These are phyloP conservation scores for Kwoniella mangroviensis DNA, from an alignment of 768 basidiomycete species.

Conservation along the genomic window DNA sequence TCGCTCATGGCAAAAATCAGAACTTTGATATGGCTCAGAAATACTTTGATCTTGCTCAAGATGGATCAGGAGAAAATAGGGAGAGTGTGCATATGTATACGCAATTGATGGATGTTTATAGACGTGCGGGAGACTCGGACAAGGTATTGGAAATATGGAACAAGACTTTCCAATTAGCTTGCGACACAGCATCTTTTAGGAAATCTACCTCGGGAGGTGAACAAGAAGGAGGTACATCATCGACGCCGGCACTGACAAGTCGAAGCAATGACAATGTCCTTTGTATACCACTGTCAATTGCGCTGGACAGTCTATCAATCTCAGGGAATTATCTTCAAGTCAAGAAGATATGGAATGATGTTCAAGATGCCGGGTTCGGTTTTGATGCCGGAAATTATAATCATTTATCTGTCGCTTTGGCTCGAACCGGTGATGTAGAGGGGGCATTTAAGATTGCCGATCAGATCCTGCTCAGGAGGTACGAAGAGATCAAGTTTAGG, in stretches of 20 bases:
- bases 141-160: conserved; percentile 69
- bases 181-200: conserved; percentile 45
- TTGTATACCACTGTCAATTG: conserved; percentile 77
- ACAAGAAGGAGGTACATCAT: not conserved
- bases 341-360: conserved; percentile 69
- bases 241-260: too few relatives aligned
- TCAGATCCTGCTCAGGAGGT: conserved; percentile 67
- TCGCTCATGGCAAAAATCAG: conserved; percentile 24
- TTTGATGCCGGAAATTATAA: conserved; percentile 95
- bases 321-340: conserved; percentile 69
- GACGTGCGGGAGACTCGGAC: conserved; percentile 65
- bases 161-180: conserved; percentile 67
- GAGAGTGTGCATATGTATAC: conserved; percentile 66
- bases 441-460: conserved; percentile 84
- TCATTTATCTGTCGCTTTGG: conserved; percentile 72
- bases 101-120: conserved; percentile 73
- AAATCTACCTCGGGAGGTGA: not conserved
- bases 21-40: conserved; percentile 33
- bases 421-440: conserved; percentile 79
- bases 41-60: conserved; percentile 34
- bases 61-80: conserved; percentile 59
- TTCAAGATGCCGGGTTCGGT: conserved; percentile 68
- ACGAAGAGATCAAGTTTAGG: conserved; percentile 30
- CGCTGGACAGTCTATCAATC: conserved; percentile 73
- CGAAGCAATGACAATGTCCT: conserved; percentile 64